These are phyloP conservation scores for Dioszegia aurantiaca DNA, from an alignment of 768 basidiomycete genomes.

Conservation along the genomic window DNA sequence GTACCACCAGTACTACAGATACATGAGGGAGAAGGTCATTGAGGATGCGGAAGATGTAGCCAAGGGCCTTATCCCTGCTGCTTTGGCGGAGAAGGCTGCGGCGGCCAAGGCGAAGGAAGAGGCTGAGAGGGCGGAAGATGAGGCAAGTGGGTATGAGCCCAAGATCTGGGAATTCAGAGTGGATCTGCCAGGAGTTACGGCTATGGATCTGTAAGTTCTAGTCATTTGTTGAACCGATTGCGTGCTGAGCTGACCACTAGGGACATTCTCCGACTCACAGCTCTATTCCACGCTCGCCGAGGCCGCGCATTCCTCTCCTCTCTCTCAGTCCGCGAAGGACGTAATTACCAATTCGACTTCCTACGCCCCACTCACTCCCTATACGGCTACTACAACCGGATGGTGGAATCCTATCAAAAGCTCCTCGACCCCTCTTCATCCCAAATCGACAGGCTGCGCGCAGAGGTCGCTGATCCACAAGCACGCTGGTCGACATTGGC, in stretches of 20 bases:
- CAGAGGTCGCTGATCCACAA: conserved; percentile 60
- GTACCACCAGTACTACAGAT: conserved; percentile 96
- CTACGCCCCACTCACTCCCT: conserved; percentile 92
- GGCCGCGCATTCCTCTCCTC: conserved; percentile 80
- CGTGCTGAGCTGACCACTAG: conserved; percentile 54
- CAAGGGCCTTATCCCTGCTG: conserved; percentile 29
- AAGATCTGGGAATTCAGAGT: conserved; percentile 77
- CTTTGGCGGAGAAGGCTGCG: conserved; percentile 1
- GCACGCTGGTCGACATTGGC: conserved; percentile 77
- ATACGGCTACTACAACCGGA: conserved; percentile 92
- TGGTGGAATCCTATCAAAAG: conserved; percentile 93
- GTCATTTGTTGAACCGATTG: neutral
- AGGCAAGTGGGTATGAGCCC: conserved; percentile 62
- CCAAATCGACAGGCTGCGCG: conserved; percentile 66
- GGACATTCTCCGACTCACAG: conserved; percentile 93
- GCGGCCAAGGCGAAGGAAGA: conserved; percentile 20
- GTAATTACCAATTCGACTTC: conserved; percentile 98
- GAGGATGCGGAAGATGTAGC: conserved; percentile 52
- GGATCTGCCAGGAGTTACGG: conserved; percentile 79
- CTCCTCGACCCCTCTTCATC: conserved; percentile 80
- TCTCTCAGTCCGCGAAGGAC: conserved; percentile 81
- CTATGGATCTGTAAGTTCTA: conserved; percentile 79
- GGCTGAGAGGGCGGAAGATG: conserved; percentile 45
- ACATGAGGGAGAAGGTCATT: conserved; percentile 78
- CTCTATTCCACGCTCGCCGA: conserved; percentile 87